Conservation (phyloP, 179 eudicot genomes). For the Silene vulgaris region DNA sequence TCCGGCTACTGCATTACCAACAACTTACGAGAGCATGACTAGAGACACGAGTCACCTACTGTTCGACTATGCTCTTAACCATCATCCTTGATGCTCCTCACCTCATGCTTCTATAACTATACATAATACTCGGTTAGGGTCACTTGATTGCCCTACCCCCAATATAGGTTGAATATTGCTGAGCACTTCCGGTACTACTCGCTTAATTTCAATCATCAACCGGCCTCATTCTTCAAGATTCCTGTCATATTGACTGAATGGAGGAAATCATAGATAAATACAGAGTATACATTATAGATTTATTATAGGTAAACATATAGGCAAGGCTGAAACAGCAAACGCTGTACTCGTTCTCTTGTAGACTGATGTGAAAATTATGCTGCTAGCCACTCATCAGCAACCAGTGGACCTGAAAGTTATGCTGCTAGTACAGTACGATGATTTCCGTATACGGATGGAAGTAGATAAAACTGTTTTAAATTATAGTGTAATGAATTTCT, state of each 20-base stretch:
- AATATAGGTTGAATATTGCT: slow-evolving; percentile 20
- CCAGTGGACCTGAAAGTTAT: too few relatives aligned
- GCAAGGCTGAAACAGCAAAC: slow-evolving; percentile 16
- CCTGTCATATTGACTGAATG: too few relatives aligned
- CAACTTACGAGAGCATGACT: slow-evolving; percentile 25
- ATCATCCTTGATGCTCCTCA: slow-evolving; percentile 14
- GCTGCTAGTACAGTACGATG: too few relatives aligned
- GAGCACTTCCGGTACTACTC: slow-evolving; percentile 27
- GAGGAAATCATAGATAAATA: too few relatives aligned
- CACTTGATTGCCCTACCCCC: slow-evolving; percentile 16
- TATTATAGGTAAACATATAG: slow-evolving; percentile 18
- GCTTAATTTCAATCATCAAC: too few relatives aligned
- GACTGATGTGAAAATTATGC: too few relatives aligned
- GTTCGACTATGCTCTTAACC: slow-evolving; percentile 30
- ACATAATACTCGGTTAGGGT: slow-evolving; percentile 17
- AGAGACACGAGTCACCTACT: slow-evolving; percentile 25
- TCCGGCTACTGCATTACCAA: slow-evolving; percentile 22
- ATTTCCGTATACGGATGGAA: too few relatives aligned
- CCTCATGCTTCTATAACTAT: slow-evolving; percentile 12
- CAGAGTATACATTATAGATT: too few relatives aligned
- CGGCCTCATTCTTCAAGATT: too few relatives aligned
- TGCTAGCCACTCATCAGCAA: too few relatives aligned
- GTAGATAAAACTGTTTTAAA: too few relatives aligned
- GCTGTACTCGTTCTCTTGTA: neutral
- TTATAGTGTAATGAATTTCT: too few relatives aligned